These are phyloP conservation scores for Lactuca sativa DNA, from an alignment of 129 eudicot genomes.

Conservation along the genomic window DNA sequence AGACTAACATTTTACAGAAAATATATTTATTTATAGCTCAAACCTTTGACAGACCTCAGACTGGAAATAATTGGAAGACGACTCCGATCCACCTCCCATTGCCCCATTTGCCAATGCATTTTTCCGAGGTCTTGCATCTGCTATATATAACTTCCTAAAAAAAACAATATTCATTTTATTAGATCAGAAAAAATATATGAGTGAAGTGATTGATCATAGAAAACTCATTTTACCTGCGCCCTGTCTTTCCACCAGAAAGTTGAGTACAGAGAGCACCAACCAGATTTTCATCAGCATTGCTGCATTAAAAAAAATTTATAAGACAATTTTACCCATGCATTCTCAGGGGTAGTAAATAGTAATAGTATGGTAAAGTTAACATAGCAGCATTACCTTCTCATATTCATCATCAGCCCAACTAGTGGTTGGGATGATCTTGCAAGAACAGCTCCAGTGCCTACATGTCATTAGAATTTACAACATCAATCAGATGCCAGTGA, in stretches of 20 bases:
- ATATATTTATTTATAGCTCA: slow-evolving; percentile 16
- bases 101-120: slow-evolving; percentile 99
- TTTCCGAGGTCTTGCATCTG: slow-evolving; percentile 98
- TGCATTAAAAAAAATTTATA: slow-evolving; percentile 37
- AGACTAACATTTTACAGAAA: slow-evolving; percentile 23
- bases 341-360: too few relatives aligned
- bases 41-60: slow-evolving; percentile 80
- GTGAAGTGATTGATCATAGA: too few relatives aligned
- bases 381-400: slow-evolving; percentile 71
- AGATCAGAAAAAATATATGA: neutral
- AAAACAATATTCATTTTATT: slow-evolving; percentile 2
- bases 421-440: slow-evolving; percentile 98
- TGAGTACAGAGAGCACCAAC: slow-evolving; percentile 89
- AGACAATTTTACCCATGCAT: neutral
- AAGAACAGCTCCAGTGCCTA: slow-evolving; percentile 90
- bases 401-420: slow-evolving; percentile 99
- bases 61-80: slow-evolving; percentile 88
- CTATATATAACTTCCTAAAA: slow-evolving; percentile 86
- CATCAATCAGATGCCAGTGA: neutral
- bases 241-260: slow-evolving; percentile 53
- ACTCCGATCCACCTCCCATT: slow-evolving; percentile 99
- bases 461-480: slow-evolving; percentile 3
- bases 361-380: neutral
- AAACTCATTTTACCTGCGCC: slow-evolving; percentile 45
- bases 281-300: slow-evolving; percentile 93